Base-by-base conservation (phyloP, 2,329 filamentous ascomycete genomes). In the Curvularia verruculosa region DNA sequence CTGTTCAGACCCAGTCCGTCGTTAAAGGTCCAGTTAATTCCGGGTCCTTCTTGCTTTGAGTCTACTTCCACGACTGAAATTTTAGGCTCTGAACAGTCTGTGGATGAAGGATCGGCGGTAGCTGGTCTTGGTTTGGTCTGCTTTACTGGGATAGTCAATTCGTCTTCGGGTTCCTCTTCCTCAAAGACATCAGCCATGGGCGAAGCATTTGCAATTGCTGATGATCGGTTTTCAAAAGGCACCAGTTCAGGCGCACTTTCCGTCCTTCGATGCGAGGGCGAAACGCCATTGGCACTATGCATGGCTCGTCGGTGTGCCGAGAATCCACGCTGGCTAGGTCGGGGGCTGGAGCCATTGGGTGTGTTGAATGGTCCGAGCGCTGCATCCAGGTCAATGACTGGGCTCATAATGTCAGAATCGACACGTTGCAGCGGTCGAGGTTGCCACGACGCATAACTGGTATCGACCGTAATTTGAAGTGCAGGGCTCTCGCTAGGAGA, bases 301-400 rank as follows among this genome's bases (percentile, higher is more conserved):
- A 95, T 83, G 56, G 89, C 85, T 62, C 89, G 84, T 68, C 89
- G 87, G 36, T 81, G 78, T 7, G 70, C 71, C 3, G 65, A 69
- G 52, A 76, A 76, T 12, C 75, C 74, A 31, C 74, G 72, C 52
- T 74, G 69, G 10, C 68, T 68, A 1, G 82, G 82, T 56, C 81
- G 81, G 63, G 89, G 86, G 7, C 87, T 87, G 2, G 86, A 85
- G 59, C 88, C 89, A 56, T 87, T 80, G 24, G 90, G 90, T 0
- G 92, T 96, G 68, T 96, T 95, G 76, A 96, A 96, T 0, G 94
- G 92, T 1, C 92, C 93, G 1, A 98, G 83, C 24, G 94, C 95
- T 18, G 93, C 94, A 78, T 99, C 95, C 40, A 99, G 81, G 75
- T 99, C 95, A 61, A 99, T 96, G 75, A 97, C 89, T 7, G 90